Base-by-base conservation (phyloP, 164 flowering plant species). In the Piper longum region DNA sequence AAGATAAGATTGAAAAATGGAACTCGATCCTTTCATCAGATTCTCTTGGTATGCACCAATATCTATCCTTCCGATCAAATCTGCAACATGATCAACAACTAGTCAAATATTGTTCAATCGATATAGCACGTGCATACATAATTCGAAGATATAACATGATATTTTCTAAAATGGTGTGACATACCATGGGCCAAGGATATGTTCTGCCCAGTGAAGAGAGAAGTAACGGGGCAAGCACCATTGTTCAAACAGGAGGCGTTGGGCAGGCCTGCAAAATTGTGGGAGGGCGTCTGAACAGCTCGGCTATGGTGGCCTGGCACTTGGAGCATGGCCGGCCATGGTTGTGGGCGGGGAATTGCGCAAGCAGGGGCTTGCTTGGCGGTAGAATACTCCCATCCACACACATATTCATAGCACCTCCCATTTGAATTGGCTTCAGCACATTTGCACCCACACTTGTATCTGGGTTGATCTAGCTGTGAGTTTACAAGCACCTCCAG, bases 301-400 rank as follows among this genome's bases (percentile, higher is more conserved):
- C 98, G 91, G 67, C 64, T 72, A 13, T 78, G 61, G 8, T 85
- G 82, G 43, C 70, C 74, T 3, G 98, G 96, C 48, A 91, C 43
- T 67, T 87, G 95, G 56, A 91, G 75, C 65, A 91, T 43, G 4
- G 91, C 83, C 60, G 98, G 89, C 96, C 95, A 92, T 72, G 76
- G 65, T 4, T 79, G 87, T 48, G 96, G 95, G 43, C 65, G 72
- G 17, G 80, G 82, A 72, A 85, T 75, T 41, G 89, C 76, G 64
- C 97, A 88, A 57, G 39, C 60, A 18, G 12, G 62, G 5, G 44
- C 81, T 76, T 90, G 97, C 67, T 67, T 74, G 66, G 73, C 40
- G 57, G 69, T 67, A 1, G 96, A 91, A 70, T 81, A 82, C 62
- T 87, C 67, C 43, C 82, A n/a, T 56, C 93, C 98, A 78, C 98